Percentiles rank a stretch among this genome's conserved stretches.
These are phyloP conservation scores for Penicillium riverlandense DNA, from an alignment of 495 filamentous ascomycete species.

Conservation along the genomic window DNA sequence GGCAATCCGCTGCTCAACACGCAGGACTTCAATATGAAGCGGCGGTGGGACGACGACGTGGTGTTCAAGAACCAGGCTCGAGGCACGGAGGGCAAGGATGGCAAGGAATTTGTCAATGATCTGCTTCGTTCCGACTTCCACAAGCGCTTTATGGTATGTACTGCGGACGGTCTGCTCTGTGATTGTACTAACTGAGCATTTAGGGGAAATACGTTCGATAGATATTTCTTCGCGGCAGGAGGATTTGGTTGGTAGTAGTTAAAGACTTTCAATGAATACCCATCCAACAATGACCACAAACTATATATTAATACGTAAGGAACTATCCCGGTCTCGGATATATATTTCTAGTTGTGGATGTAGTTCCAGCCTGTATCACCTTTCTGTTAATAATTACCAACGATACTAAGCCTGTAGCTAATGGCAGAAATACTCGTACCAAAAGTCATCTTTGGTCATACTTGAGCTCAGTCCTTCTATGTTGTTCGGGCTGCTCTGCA, in stretches of 20 bases:
- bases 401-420: no score
- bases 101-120: slow-evolving; percentile 97
- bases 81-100: slow-evolving; percentile 88
- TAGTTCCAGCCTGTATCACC: no score
- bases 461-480: no score
- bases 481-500: no score
- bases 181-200: not conserved
- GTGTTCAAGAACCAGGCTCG: slow-evolving; percentile 98
- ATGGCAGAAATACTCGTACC: no score
- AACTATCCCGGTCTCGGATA: no score
- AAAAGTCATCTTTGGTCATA: no score
- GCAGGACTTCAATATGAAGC: slow-evolving; percentile 38
- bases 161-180: no score
- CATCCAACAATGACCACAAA: not conserved
- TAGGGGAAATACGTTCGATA: slow-evolving; percentile 66
- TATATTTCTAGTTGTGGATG: no score
- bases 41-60: slow-evolving; percentile 97
- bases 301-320: no score
- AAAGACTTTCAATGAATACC: not conserved
- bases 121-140: slow-evolving; percentile 93
- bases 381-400: no score
- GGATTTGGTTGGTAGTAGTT: no score
- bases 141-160: slow-evolving; percentile 87
- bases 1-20: slow-evolving; percentile 89
- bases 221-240: not conserved